Conservation (phyloP, 305 asterid species). For the Solanum aculeatissimum region DNA sequence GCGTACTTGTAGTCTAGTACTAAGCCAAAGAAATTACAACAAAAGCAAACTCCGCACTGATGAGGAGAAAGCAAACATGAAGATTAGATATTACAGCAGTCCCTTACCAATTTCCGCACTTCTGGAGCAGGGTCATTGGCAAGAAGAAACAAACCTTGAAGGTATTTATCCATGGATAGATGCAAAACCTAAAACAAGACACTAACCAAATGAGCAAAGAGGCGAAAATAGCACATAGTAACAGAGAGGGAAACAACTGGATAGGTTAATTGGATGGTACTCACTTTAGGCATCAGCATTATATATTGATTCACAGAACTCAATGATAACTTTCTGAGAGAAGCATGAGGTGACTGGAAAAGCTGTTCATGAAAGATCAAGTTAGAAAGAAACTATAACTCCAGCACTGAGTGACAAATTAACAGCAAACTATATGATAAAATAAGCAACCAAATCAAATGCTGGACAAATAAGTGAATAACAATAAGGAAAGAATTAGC, state of each 20-base stretch:
- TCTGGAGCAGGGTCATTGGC: constrained; percentile 78
- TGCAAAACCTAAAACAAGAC: constrained; percentile 44
- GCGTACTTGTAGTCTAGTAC: background rate
- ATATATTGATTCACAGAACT: constrained; percentile 82
- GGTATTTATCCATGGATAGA: constrained; percentile 77
- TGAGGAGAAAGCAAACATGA: background rate
- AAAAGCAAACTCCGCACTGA: background rate
- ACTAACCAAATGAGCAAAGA: background rate
- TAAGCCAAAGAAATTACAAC: background rate
- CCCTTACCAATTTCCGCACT: constrained; percentile 89
- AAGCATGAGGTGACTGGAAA: constrained; percentile 69
- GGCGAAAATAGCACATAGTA: background rate
- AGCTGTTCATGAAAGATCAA: constrained; percentile 36
- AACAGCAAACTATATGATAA: background rate
- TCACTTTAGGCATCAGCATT: constrained; percentile 87
- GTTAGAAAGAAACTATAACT: constrained; percentile 1
- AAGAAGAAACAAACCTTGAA: constrained; percentile 88
- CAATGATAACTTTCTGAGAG: constrained; percentile 69
- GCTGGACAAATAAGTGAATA: background rate
- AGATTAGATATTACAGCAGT: background rate
- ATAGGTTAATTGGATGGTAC: constrained; percentile 9
- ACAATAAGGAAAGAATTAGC: background rate
- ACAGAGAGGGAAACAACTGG: background rate
- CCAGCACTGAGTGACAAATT: background rate
- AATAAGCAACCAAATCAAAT: background rate